Base-by-base conservation (phyloP, 495 filamentous ascomycete genomes). In the Annulohypoxylon bovei region DNA sequence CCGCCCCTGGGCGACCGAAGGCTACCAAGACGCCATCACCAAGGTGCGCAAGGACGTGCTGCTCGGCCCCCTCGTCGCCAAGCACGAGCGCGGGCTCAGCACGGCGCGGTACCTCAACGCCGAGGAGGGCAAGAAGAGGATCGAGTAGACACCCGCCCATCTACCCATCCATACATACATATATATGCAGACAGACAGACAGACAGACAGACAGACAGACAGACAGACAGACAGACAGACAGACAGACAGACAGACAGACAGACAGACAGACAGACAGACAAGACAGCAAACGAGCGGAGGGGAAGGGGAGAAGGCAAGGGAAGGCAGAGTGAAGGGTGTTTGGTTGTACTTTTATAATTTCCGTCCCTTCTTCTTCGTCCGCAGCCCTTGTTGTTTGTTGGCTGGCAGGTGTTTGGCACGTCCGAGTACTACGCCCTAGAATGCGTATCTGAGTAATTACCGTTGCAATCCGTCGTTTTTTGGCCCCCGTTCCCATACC, bases 121-220 rank as follows among this genome's bases (percentile, higher is more conserved):
- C 39, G 95, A 98, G 78, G 95, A 98, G 75, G 95, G 95, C 16
- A 98, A 98, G 85, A 97, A 97, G 83, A 92, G 95, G 80, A 93
- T 95, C 68, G 94, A 97, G 76, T 97, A 66, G 18, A 46, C 12
- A 28, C 3, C 20, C 11, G 7, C 6, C 18, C 16, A 18, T 5
- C 1, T 16, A 35, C 33, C 33, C 33, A 18, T 42, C 14, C 2
- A 42, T 18, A 14, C 39, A 42, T 12, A 3, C n/a, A 39, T 40
- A 5, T 16, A 42, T 42, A 42, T n/a, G n/a, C 37, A 20, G 4
- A 42, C n/a, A 42, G 4, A 8, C 39, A 42, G 6, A 20, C 16
- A 35, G 32, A 35, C 1, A 42, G 39, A 16, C 37, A n/a, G 12
- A 40, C 12, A 40, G 11, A 40, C 37, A 40, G 37, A 40, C 37